Base-by-base conservation (phyloP, 768 basidiomycete species). In the Mycena haematopus region DNA sequence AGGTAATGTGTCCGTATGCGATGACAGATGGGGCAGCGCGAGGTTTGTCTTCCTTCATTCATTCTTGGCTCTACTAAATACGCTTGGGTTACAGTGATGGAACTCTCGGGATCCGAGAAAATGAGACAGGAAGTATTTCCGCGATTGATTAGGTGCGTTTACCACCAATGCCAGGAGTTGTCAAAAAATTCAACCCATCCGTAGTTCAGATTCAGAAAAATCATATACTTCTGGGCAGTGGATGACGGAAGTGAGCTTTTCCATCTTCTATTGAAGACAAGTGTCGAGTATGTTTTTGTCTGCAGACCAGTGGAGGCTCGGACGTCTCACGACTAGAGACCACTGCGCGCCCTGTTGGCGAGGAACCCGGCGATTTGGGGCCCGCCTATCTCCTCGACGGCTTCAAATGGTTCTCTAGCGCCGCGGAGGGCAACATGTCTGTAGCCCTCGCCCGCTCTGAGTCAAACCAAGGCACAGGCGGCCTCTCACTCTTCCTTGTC, bases 351-450 rank as follows among this genome's bases (percentile, higher is more conserved):
- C 72, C 79, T 2, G 72, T 78, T 0, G n/a, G 15, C 22, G 22
- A 42, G 14, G 59, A 64, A 44, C 46, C 59, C 7, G 52, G 59
- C 22, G 66, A 67, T 15, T 42, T 67, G 1, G 66, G 62, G 21
- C 76, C 82, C 3, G 74, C 79, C 52, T 90, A 89, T 71, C 76
- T 69, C 21, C 72, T 92, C 22, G 77, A 91, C 65, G 90, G 91
- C 3, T 84, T 92, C 72, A 92, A 92, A 75, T 92, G 91, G 91
- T 92, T 92, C 73, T 91, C 91, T 17, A 90, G 89, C 67, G 92
- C 92, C 1, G 90, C 90, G 0, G 92, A 93, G 67, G 85, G 88
- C 65, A 78, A 93, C 62, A 77, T 92, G 10, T 82, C 90, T 0
- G 79, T 93, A 25, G 90, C 89, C 1, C 77, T 93, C 6, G 92